Evolutionary conservation across 768 basidiomycete species (phyloP).

Genomic region (Russula abietina): DNA sequence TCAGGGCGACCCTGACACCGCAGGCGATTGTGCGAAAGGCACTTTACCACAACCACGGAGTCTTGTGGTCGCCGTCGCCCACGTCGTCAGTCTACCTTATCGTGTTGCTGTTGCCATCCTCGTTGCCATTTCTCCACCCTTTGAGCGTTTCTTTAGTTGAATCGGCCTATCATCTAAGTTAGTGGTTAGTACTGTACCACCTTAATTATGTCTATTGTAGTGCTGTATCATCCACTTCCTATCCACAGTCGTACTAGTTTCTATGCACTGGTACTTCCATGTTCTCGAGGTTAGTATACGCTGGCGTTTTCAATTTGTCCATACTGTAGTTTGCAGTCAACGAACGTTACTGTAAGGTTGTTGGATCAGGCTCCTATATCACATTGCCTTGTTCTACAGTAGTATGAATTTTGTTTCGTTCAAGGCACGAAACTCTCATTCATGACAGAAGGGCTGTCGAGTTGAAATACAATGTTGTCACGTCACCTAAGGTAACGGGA

Average conservation of each 20-base stretch:
- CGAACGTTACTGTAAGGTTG: background rate
- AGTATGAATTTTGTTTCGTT: background rate
- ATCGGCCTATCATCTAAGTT: background rate
- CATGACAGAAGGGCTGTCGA: background rate
- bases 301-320: background rate
- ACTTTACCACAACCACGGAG: background rate
- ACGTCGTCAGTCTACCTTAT: conserved; percentile 24
- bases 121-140: conserved; percentile 22
- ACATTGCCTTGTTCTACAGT: background rate
- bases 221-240: background rate
- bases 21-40: background rate
- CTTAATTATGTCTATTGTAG: background rate
- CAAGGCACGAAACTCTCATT: background rate
- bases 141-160: conserved; percentile 19
- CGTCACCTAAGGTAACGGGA: too few species aligned
- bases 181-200: background rate
- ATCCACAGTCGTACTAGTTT: background rate
- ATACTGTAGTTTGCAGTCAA: background rate
- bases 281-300: background rate
- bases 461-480: too few species aligned
- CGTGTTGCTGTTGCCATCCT: conserved; percentile 21
- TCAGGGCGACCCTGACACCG: background rate
- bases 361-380: too few species aligned
- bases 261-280: background rate
- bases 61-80: conserved; percentile 4